These are phyloP conservation scores for Pseudozyma flocculosa DNA, from an alignment of 1,284 basidiomycete species.

Conservation along the genomic window DNA sequence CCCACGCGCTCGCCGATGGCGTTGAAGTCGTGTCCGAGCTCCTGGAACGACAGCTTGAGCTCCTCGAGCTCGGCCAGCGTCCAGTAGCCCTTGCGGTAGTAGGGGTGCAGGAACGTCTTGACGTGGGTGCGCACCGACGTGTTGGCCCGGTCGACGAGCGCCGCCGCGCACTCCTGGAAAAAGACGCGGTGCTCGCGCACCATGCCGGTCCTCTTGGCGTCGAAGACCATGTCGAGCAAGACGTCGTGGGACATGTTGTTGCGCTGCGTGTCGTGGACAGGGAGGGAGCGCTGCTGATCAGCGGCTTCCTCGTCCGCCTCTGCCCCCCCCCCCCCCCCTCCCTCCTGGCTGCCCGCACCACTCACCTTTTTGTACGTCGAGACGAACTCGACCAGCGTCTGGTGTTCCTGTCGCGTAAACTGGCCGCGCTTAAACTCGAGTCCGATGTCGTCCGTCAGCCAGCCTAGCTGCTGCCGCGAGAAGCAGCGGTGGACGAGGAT, in stretches of 20 bases:
- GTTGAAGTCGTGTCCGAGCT: conserved; percentile 16
- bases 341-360: too few relatives aligned
- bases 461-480: conserved; percentile 33
- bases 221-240: conserved; percentile 37
- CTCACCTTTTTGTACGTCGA: conserved; percentile 16
- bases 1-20: conserved; percentile 36
- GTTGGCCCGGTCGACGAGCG: conserved; percentile 29
- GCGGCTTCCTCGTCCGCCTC: too few relatives aligned
- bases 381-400: conserved; percentile 26
- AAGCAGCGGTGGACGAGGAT: conserved; percentile 37
- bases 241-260: conserved; percentile 29
- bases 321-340: too few relatives aligned
- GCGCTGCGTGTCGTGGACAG: conserved; percentile 2
- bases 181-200: conserved; percentile 1
- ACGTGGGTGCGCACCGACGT: conserved; percentile 32
- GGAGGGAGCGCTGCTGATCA: neutral
- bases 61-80: conserved; percentile 28
- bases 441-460: conserved; percentile 33
- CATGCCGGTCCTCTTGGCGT: conserved; percentile 17
- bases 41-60: conserved; percentile 19
- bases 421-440: conserved; percentile 32
- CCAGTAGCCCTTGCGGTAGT: conserved; percentile 29
- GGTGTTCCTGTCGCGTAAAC: conserved; percentile 28
- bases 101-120: conserved; percentile 30
- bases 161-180: conserved; percentile 33